Percentiles rank a stretch among this genome's conserved stretches.
These are phyloP conservation scores for Gymnopus androsaceus DNA, from an alignment of 1,284 basidiomycete genomes.

Conservation along the genomic window DNA sequence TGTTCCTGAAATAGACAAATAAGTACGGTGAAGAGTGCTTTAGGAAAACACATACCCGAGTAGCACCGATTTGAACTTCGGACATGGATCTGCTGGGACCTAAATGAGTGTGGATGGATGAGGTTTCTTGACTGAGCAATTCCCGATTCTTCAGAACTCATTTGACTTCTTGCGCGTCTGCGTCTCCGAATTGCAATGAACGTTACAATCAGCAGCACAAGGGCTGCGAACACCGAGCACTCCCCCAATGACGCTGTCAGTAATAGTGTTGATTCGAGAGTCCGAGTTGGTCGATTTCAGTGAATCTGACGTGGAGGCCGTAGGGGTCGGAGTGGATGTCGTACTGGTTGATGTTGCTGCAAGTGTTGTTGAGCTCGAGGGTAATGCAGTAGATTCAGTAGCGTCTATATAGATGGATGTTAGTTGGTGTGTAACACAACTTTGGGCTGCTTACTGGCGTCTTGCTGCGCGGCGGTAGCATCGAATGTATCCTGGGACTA, in stretches of 20 bases:
- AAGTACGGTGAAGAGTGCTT: neutral
- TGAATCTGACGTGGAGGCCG: slow-evolving; percentile 21
- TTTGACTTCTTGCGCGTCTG: neutral
- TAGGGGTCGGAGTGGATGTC: neutral
- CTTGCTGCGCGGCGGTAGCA: slow-evolving; percentile 17
- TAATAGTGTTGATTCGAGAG: slow-evolving; percentile 41
- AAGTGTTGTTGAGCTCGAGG: slow-evolving; percentile 6
- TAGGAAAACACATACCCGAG: neutral
- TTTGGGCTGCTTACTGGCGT: slow-evolving; percentile 16
- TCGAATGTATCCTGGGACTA: slow-evolving; percentile 22
- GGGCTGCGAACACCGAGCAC: slow-evolving; percentile 24
- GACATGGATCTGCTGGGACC: neutral
- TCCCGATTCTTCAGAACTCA: neutral
- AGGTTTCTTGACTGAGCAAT: neutral
- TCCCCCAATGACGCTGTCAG: slow-evolving; percentile 45
- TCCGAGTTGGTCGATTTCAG: neutral
- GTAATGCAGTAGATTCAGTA: slow-evolving; percentile 17
- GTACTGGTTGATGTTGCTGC: neutral
- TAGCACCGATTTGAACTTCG: neutral
- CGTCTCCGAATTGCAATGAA: neutral
- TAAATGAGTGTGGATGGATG: neutral
- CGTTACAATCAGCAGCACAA: neutral
- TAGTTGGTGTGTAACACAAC: too few relatives aligned
- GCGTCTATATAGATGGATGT: slow-evolving; percentile 3
- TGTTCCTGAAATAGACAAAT: too few relatives aligned